Evolutionary conservation across 179 eudicot genomes (phyloP).

Genomic region (Sideroxylon spinosum): DNA sequence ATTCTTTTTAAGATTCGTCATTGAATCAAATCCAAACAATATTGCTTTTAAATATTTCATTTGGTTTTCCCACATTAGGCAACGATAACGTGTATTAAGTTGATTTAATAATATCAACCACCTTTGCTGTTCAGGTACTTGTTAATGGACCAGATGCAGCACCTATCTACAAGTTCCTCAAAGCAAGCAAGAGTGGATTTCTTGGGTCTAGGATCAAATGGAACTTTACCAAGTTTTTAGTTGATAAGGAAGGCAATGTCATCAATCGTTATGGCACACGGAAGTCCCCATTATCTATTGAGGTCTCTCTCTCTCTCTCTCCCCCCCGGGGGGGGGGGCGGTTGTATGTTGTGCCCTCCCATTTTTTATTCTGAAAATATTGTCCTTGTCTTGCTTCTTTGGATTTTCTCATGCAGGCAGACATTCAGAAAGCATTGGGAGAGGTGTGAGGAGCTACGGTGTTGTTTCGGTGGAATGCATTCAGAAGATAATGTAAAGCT

Average conservation of each 20-base stretch:
- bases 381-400: neutral
- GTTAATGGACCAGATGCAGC: constrained; percentile 65
- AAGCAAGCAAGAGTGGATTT: constrained; percentile 44
- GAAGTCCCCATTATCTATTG: constrained; percentile 57
- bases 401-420: constrained; percentile 39
- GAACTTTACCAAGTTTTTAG: constrained; percentile 87
- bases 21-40: neutral
- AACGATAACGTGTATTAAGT: neutral
- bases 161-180: constrained; percentile 72
- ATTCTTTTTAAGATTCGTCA: neutral
- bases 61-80: neutral
- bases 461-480: neutral
- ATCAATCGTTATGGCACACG: constrained; percentile 56
- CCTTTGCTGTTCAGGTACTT: constrained; percentile 39
- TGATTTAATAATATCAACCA: neutral
- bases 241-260: constrained; percentile 68
- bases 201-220: constrained; percentile 64
- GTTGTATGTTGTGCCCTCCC: neutral
- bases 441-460: constrained; percentile 15
- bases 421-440: constrained; percentile 58
- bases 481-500: neutral
- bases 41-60: neutral
- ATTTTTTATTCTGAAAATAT: neutral
- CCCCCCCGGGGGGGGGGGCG: neutral
- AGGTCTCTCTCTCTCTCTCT: constrained; percentile 39